phyloP scores from a whole-genome alignment of 1,284 basidiomycete species.

The Papiliotrema terrestris region DNA sequence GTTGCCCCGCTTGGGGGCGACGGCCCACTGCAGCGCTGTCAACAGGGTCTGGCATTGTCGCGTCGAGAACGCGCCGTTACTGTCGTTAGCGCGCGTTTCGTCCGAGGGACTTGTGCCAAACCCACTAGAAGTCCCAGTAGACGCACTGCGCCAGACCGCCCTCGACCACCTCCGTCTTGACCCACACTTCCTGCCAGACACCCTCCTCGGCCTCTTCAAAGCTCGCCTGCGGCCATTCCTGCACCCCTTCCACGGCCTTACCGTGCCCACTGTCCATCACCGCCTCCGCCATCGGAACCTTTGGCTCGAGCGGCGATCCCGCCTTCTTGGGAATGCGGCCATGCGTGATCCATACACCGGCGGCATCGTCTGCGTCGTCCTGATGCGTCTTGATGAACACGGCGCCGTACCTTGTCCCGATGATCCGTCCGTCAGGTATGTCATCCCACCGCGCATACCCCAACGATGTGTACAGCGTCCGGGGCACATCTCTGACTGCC shows the following conservation, averaged over 20 bases:
- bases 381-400: slow-evolving; percentile 48
- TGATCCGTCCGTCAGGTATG: slow-evolving; percentile 40
- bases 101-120: not conserved
- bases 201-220: slow-evolving; percentile 32
- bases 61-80: slow-evolving; percentile 52
- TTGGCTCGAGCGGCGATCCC: slow-evolving; percentile 46
- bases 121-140: slow-evolving; percentile 52
- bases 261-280: slow-evolving; percentile 40
- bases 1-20: slow-evolving; percentile 33
- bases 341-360: slow-evolving; percentile 51
- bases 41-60: slow-evolving; percentile 48
- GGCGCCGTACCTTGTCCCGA: slow-evolving; percentile 50
- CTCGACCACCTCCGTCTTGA: slow-evolving; percentile 40
- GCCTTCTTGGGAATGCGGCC: slow-evolving; percentile 49
- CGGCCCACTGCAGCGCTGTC: slow-evolving; percentile 45
- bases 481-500: slow-evolving; percentile 20
- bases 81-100: slow-evolving; percentile 9
- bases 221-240: slow-evolving; percentile 42
- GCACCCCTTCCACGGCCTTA: slow-evolving; percentile 32
- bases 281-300: slow-evolving; percentile 49
- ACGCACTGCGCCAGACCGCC: slow-evolving; percentile 44
- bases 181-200: slow-evolving; percentile 51
- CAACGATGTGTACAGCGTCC: slow-evolving; percentile 13
- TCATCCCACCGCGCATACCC: slow-evolving; percentile 18
- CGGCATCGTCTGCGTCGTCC: slow-evolving; percentile 5